Evolutionary conservation across 164 flowering plant genomes (phyloP).

Genomic region (Chimonanthus praecox): DNA sequence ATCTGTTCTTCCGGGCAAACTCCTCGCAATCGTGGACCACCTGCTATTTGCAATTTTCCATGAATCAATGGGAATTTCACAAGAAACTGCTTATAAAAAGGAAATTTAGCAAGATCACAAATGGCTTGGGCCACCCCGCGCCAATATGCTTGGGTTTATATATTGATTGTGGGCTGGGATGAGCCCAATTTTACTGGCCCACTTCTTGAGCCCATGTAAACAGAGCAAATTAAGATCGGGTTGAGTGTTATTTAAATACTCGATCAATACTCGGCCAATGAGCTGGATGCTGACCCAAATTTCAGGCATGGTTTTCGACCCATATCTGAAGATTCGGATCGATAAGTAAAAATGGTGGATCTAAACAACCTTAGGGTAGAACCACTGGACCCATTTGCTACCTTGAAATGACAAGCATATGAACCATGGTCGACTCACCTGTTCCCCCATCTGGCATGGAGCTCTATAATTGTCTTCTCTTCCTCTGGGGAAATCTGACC

Average conservation of each 20-base stretch:
- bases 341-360: background rate
- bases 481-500: slow-evolving; percentile 87
- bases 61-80: background rate
- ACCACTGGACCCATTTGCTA: background rate
- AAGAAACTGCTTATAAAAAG: background rate
- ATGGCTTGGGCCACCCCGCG: background rate
- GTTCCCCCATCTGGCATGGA: slow-evolving; percentile 93
- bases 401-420: background rate
- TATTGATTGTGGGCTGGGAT: background rate
- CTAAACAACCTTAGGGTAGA: background rate
- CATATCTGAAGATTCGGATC: background rate
- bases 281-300: no score
- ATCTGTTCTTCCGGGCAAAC: slow-evolving; percentile 15
- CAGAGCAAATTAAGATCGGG: no score
- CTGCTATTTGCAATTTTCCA: background rate
- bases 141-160: no score
- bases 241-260: no score
- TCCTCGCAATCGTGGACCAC: slow-evolving; percentile 13
- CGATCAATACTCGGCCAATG: no score
- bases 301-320: background rate
- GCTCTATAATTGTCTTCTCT: slow-evolving; percentile 67
- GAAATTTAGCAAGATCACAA: background rate
- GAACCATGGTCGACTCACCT: slow-evolving; percentile 39
- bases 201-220: background rate
- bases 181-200: background rate